Conservation (phyloP, 208 protist species). For the Kentomonas sorsogonicus region DNA sequence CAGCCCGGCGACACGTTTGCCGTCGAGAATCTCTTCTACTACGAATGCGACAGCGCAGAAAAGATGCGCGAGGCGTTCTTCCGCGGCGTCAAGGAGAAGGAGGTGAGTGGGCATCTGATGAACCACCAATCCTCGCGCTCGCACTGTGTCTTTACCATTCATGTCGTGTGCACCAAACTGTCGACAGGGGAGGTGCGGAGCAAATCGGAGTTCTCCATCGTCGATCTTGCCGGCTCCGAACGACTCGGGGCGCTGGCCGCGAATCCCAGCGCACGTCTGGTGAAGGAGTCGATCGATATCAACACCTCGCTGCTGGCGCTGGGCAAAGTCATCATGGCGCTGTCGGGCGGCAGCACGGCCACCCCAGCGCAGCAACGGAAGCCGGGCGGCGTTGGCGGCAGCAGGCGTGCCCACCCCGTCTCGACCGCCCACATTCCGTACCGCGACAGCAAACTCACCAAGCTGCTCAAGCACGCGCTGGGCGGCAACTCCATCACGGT, state of each 20-base stretch:
- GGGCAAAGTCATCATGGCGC: slow-evolving; percentile 89
- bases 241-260: slow-evolving; percentile 53
- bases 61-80: slow-evolving; percentile 78
- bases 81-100: slow-evolving; percentile 64
- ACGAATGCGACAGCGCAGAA: slow-evolving; percentile 49
- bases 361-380: not conserved
- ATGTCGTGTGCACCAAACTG: slow-evolving; percentile 56
- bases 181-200: slow-evolving; percentile 30
- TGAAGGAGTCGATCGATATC: slow-evolving; percentile 89
- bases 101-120: slow-evolving; percentile 76
- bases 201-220: slow-evolving; percentile 73
- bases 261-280: slow-evolving; percentile 41
- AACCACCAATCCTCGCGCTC: slow-evolving; percentile 90
- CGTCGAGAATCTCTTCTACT: slow-evolving; percentile 86
- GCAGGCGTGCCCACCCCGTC: no score
- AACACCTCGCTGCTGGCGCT: slow-evolving; percentile 89
- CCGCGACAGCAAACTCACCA: slow-evolving; percentile 87
- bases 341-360: slow-evolving; percentile 20
- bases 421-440: slow-evolving; percentile 78
- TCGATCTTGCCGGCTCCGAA: slow-evolving; percentile 91
- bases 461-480: slow-evolving; percentile 79
- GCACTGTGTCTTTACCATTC: slow-evolving; percentile 88
- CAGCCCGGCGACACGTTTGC: slow-evolving; percentile 59
- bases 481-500: slow-evolving; percentile 75
- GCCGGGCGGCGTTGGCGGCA: not conserved